Base-by-base conservation (phyloP, 192 early-diverging fungal species). In the Coemansia sp. region DNA sequence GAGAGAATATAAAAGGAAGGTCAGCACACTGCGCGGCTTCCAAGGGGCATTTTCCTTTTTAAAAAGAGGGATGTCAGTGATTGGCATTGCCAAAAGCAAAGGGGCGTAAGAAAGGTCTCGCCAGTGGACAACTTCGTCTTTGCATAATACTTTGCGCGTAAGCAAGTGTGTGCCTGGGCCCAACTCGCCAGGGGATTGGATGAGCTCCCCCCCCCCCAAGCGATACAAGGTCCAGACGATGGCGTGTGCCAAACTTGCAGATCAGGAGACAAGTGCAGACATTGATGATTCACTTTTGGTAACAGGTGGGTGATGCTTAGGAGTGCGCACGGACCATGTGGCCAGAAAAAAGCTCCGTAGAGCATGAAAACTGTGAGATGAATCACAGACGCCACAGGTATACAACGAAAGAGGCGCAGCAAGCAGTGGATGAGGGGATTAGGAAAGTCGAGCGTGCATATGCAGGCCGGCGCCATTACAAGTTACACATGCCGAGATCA, bases 31-130 rank as follows among this genome's bases (percentile, higher is more conserved):
- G 30, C 38, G 53, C 53, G 53, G 26, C 53, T 57, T 57, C 33
- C 4, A 60, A 37, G 58, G 14, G 16, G n/a, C 33, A 21, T 60
- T 38, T 60, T 57, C 53, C 58, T 60, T 60, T 60, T 60, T 60
- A 37, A n/a, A 60, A 60, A 60, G 58, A 38, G 35, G 58, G 58
- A 33, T 16, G 28, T 33, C 26, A 60, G 58, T 17, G 58, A 60
- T 60, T 60, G 30, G n/a, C 58, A 60, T 11, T 33, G 55, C 30
- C 26, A 30, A 58, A 58, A 32, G 5, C 8, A 58, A 32, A 32
- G 55, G 58, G 33, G 33, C 28, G 30, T 19, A 28, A 58, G 32
- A 58, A 58, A 33, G 32, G 55, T 13, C 55, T 58, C 13, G 55
- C 26, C 26, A 58, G 55, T 38, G n/a, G 35, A 33, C 33, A 19